Evolutionary conservation across 1,139 yeast species (phyloP).

Genomic region (Diutina sp.): DNA sequence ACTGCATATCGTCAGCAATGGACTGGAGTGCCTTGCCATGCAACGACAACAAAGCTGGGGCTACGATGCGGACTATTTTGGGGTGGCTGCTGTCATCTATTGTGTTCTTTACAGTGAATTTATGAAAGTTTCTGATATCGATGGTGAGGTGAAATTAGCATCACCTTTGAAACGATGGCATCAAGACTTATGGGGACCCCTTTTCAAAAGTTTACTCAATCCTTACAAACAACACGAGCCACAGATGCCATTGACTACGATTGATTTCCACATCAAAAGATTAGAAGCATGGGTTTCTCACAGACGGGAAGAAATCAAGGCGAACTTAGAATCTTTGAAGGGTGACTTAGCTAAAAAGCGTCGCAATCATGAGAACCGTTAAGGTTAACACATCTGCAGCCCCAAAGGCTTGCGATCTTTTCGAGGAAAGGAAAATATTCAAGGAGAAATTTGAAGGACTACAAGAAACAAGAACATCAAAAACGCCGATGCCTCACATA

Average conservation of each 20-base stretch:
- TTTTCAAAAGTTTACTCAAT: conserved; percentile 56
- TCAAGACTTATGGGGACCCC: conserved; percentile 51
- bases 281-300: background rate
- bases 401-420: background rate
- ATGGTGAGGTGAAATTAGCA: conserved; percentile 21
- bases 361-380: background rate
- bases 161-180: conserved; percentile 65
- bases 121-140: conserved; percentile 28
- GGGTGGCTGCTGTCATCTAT: conserved; percentile 67
- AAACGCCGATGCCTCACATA: background rate
- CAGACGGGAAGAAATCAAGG: background rate
- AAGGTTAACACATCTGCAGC: background rate
- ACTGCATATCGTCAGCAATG: conserved; percentile 51
- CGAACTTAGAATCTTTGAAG: background rate
- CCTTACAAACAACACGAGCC: conserved; percentile 15
- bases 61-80: conserved; percentile 77
- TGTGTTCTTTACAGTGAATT: conserved; percentile 57
- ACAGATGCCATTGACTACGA: background rate
- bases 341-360: background rate
- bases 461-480: background rate
- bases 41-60: conserved; percentile 54
- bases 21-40: conserved; percentile 73
- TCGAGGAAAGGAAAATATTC: too few relatives aligned
- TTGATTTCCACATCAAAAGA: background rate
- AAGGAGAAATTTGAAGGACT: background rate